Evolutionary conservation across 2,329 filamentous ascomycete species (phyloP).

Genomic region (Apiospora arundinis): DNA sequence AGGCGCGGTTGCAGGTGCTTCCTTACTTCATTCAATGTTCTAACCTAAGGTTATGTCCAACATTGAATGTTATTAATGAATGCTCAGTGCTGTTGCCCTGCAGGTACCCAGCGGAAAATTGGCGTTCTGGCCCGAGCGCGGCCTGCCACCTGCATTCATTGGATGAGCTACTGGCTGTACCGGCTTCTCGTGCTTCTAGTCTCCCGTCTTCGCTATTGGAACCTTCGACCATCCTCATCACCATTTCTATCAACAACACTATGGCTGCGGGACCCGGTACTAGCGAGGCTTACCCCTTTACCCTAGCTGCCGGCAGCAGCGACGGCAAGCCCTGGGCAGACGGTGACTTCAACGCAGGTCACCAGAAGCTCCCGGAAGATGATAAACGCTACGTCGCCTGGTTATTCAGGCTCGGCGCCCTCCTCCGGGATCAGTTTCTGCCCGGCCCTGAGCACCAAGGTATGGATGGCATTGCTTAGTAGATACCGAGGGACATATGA

Average conservation of each 20-base stretch:
- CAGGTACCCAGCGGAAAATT: not conserved
- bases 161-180: not conserved
- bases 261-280: conserved; percentile 8
- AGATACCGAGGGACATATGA: no score
- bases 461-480: not conserved
- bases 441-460: conserved; percentile 21
- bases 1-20: not conserved
- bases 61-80: no score
- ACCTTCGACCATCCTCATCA: not conserved
- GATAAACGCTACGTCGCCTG: conserved; percentile 25
- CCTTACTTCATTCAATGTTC: not conserved
- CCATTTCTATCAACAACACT: not conserved
- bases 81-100: not conserved
- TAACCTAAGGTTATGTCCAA: no score
- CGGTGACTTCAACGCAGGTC: conserved; percentile 21
- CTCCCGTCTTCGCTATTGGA: not conserved
- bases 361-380: conserved; percentile 23
- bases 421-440: conserved; percentile 26
- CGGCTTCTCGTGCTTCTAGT: no score
- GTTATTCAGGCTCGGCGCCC: conserved; percentile 25
- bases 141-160: not conserved
- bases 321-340: conserved; percentile 28
- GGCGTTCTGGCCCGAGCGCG: conserved; percentile 13
- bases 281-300: conserved; percentile 11
- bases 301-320: conserved; percentile 19